Conservation (phyloP, 768 basidiomycete genomes). For the Naganishia friedmannii region DNA sequence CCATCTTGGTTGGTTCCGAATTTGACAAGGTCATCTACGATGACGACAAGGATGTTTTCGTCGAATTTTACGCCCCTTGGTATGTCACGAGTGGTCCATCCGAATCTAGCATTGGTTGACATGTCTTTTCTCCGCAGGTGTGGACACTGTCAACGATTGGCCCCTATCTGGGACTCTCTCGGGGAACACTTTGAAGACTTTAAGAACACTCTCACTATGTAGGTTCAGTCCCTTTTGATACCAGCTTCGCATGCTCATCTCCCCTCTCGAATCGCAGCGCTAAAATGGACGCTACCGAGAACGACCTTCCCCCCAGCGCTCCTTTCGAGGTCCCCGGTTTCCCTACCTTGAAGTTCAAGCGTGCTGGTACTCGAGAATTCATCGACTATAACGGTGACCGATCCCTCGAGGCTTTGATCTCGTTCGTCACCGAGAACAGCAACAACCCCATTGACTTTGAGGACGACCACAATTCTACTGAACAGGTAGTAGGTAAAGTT, state of each 20-base stretch:
- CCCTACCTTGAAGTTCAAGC: slow-evolving; percentile 95
- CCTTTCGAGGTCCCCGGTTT: slow-evolving; percentile 73
- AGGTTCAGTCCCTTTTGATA: slow-evolving; percentile 32
- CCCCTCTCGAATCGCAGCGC: slow-evolving; percentile 54
- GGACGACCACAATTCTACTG: slow-evolving; percentile 28
- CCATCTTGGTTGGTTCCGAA: slow-evolving; percentile 76
- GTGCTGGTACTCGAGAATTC: slow-evolving; percentile 79
- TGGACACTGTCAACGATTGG: slow-evolving; percentile 61
- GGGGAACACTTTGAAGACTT: slow-evolving; percentile 75
- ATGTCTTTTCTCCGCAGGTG: not conserved
- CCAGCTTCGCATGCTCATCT: not conserved
- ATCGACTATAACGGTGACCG: slow-evolving; percentile 84
- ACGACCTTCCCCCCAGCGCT: slow-evolving; percentile 84
- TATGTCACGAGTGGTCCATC: slow-evolving; percentile 54
- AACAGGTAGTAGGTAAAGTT: slow-evolving; percentile 30
- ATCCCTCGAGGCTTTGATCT: slow-evolving; percentile 75
- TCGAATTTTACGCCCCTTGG: slow-evolving; percentile 98
- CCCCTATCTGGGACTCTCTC: slow-evolving; percentile 87
- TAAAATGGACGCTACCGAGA: slow-evolving; percentile 94
- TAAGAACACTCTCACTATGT: slow-evolving; percentile 78
- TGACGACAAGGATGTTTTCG: slow-evolving; percentile 84
- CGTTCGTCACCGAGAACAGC: slow-evolving; percentile 76
- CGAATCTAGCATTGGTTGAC: not conserved
- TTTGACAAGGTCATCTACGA: slow-evolving; percentile 84
- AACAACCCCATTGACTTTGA: slow-evolving; percentile 58